Base-by-base conservation (phyloP, 331 rosid species). In the Phaseolus coccineus region DNA sequence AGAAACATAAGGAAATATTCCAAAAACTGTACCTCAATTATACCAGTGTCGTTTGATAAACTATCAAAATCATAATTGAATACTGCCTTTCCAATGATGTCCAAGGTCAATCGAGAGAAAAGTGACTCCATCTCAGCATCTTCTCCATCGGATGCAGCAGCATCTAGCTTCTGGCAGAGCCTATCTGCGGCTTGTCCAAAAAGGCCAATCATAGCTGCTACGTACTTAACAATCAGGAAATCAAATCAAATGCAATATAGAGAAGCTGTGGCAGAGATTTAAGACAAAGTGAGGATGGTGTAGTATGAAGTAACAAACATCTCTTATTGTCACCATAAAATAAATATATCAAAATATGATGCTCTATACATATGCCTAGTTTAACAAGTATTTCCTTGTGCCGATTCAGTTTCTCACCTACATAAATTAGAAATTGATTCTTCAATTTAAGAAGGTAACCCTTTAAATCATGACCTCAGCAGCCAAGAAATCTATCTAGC, bases 81-180 rank as follows among this genome's bases (percentile, higher is more conserved):
- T 71, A 95, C 97, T 68, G 99, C 99, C 84, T 90, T 95, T 84
- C 99, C 99, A 69, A 95, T 95, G 73, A 93, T 57, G 64, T 95
- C 99, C 84, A 95, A 84, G 33, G 99, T 95, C 89, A 95, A 87
- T 84, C 87, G 91, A 28, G 99, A 95, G 91, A 95, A 95, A 79
- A 93, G 93, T 56, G 99, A 95, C 82, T 95, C 99, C 99, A 95
- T 91, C 80, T 95, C 99, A 27, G 88, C 97, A 81, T 93, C 97
- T 87, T 93, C 94, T 75, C 98, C 98, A 74, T 89, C 91, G 73
- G 85, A 87, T 77, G 96, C 97, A 44, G 98, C 96, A 37, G 82
- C 84, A 57, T 95, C 98, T 75, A 95, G 91, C 88, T 91, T 93
- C 77, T 78, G 87, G 87, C 99, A 95, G 80, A 95, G 99, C 89